A percentile compares a stretch with the other conserved stretches of the same genome.
These are phyloP conservation scores for Danielia reshetovae DNA, from an alignment of 805 yeast genomes.

Conservation along the genomic window DNA sequence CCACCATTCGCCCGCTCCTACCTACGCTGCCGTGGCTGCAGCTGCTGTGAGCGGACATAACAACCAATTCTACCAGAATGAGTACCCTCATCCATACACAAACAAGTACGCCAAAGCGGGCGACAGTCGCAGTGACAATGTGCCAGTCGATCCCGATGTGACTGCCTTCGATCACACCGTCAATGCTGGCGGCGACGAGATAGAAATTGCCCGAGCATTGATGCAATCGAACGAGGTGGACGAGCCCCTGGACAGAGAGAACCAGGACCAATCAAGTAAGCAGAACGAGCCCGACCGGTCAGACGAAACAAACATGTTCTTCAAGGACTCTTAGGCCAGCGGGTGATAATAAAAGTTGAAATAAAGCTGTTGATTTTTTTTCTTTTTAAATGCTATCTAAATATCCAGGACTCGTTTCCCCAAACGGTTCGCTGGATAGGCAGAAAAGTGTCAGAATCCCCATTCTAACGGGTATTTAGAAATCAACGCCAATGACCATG, in stretches of 20 bases:
- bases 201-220: conserved; percentile 63
- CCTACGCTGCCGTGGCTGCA: conserved; percentile 35
- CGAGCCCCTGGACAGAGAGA: conserved; percentile 8
- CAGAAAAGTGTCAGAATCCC: neutral
- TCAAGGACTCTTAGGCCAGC: conserved; percentile 9
- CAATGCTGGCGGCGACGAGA: conserved; percentile 44
- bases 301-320: conserved; percentile 15
- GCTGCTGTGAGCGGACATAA: conserved; percentile 23
- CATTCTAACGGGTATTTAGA: conserved; percentile 32
- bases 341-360: neutral
- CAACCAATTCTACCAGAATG: conserved; percentile 13
- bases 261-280: conserved; percentile 4
- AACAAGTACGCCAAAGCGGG: conserved; percentile 5
- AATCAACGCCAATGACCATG: conserved; percentile 95
- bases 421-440: conserved; percentile 11
- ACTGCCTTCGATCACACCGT: conserved; percentile 34
- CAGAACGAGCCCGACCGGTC: too few relatives aligned
- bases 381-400: too few relatives aligned
- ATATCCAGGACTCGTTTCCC: too few relatives aligned
- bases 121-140: conserved; percentile 20
- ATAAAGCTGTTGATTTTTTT: too few relatives aligned
- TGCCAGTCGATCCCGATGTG: conserved; percentile 60
- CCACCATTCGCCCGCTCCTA: conserved; percentile 13
- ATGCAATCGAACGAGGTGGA: conserved; percentile 53
- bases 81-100: conserved; percentile 9